Evolutionary conservation across 257 asterid genomes (phyloP).

Genomic region (Solanum bulbocastanum): DNA sequence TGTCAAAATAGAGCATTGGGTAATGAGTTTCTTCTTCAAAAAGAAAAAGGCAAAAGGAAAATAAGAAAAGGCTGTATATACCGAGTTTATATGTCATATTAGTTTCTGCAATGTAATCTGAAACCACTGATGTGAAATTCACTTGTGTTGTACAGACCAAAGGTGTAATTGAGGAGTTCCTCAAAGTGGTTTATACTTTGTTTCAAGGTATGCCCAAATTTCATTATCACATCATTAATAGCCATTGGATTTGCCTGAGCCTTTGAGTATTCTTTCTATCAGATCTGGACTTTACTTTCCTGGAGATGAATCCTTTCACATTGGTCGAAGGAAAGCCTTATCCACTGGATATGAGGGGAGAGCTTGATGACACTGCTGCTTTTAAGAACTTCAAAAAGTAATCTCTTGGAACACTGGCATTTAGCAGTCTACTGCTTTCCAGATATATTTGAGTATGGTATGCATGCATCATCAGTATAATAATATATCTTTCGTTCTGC

Average conservation of each 20-base stretch:
- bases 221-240: neutral
- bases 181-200: conserved; percentile 45
- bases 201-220: conserved; percentile 40
- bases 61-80: neutral
- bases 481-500: neutral
- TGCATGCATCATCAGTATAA: conserved; percentile 4
- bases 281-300: conserved; percentile 95
- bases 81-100: neutral
- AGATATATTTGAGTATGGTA: conserved; percentile 40
- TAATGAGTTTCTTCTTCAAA: neutral
- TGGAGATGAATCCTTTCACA: conserved; percentile 97
- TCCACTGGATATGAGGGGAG: conserved; percentile 98
- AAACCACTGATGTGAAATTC: neutral
- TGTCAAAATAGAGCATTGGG: neutral
- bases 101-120: neutral
- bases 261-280: neutral
- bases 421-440: neutral
- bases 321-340: conserved; percentile 87
- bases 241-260: conserved; percentile 2
- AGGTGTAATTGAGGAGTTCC: conserved; percentile 68
- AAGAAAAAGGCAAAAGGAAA: neutral
- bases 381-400: conserved; percentile 96
- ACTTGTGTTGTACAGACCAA: conserved; percentile 41
- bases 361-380: conserved; percentile 93
- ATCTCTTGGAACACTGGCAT: neutral